Conservation (phyloP, 2,329 filamentous ascomycete species). For the Monilinia fructicola region DNA sequence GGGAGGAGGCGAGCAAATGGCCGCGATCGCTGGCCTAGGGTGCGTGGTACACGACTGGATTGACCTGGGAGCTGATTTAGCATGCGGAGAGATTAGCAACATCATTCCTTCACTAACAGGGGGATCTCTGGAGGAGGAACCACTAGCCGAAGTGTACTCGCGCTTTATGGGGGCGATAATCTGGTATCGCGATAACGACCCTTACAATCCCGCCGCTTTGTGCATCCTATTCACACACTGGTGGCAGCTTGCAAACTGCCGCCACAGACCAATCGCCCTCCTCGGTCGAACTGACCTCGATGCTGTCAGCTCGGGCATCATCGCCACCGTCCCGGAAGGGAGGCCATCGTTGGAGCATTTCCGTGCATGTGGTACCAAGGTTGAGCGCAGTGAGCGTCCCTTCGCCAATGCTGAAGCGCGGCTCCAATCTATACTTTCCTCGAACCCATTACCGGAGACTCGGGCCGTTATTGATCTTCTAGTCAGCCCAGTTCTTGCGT, state of each 20-base stretch:
- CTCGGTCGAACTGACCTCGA: constrained; percentile 10
- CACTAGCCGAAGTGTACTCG: constrained; percentile 9
- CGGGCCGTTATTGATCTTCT: background rate
- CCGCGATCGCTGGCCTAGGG: constrained; percentile 1
- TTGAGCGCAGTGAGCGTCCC: background rate
- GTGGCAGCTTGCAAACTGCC: constrained; percentile 17
- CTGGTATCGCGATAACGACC: constrained; percentile 18
- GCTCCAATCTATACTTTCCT: constrained; percentile 4
- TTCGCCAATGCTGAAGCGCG: background rate
- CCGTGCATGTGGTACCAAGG: constrained; percentile 1
- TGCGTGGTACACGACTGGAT: constrained; percentile 2
- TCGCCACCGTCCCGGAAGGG: background rate
- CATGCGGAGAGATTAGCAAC: constrained; percentile 5
- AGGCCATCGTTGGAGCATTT: constrained; percentile 11
- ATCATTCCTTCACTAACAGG: constrained; percentile 9
- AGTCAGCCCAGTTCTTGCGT: background rate
- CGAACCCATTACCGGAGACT: constrained; percentile 3
- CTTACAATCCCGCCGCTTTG: background rate
- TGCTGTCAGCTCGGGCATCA: background rate
- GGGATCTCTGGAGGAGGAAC: constrained; percentile 6
- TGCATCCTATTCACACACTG: background rate
- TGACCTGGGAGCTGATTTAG: constrained; percentile 6
- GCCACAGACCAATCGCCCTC: constrained; percentile 7
- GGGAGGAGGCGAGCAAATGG: constrained; percentile 2
- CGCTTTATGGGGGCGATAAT: background rate